Evolutionary conservation across 1,139 yeast species (phyloP).

Genomic region (Candida sp.): DNA sequence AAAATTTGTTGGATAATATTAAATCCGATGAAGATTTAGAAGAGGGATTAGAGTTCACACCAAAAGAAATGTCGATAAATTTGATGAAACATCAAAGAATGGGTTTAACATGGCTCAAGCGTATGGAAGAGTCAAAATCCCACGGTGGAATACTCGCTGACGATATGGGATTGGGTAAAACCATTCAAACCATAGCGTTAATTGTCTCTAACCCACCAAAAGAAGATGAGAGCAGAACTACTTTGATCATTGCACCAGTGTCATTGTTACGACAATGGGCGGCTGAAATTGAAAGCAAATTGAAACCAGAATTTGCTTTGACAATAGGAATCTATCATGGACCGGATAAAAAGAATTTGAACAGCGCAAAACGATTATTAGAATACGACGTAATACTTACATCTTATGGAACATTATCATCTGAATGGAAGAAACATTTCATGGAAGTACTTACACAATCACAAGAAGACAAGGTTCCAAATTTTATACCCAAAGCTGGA

Average conservation of each 20-base stretch:
- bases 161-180: conserved; percentile 95
- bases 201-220: conserved; percentile 53
- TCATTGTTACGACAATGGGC: conserved; percentile 84
- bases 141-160: conserved; percentile 87
- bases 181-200: conserved; percentile 76
- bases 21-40: conserved; percentile 53
- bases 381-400: conserved; percentile 73
- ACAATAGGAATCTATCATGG: conserved; percentile 65
- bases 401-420: conserved; percentile 72
- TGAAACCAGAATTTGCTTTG: conserved; percentile 45
- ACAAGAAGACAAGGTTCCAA: conserved; percentile 15
- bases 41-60: conserved; percentile 56
- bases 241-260: conserved; percentile 82
- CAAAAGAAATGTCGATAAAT: conserved; percentile 61
- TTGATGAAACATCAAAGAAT: conserved; percentile 81
- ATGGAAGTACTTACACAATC: conserved; percentile 29
- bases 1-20: conserved; percentile 63
- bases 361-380: conserved; percentile 43
- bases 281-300: conserved; percentile 64
- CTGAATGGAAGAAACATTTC: conserved; percentile 66
- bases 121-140: conserved; percentile 55
- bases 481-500: conserved; percentile 36
- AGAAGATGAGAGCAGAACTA: conserved; percentile 44
- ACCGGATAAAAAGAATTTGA: conserved; percentile 31
- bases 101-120: conserved; percentile 79